Conservation (phyloP, 768 basidiomycete species). For the Phylloporus scabripes region DNA sequence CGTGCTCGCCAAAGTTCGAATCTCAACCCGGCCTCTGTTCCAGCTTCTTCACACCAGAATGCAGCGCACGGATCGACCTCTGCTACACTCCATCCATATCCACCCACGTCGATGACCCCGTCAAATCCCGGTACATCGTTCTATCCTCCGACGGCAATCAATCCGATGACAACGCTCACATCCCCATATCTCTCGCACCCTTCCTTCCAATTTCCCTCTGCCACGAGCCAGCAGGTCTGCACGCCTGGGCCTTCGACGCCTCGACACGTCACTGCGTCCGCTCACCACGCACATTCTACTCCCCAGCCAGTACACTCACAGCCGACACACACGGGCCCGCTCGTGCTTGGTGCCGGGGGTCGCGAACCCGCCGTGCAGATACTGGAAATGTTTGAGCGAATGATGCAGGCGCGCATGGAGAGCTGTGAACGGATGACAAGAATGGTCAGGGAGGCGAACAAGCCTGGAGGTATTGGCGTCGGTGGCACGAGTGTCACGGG, state of each 20-base stretch:
- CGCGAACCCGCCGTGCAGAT: slow-evolving; percentile 45
- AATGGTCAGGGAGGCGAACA: slow-evolving; percentile 40
- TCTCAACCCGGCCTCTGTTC: slow-evolving; percentile 26
- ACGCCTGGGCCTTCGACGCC: slow-evolving; percentile 9
- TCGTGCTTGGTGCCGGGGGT: slow-evolving; percentile 28
- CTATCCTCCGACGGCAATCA: slow-evolving; percentile 27
- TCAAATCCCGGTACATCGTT: slow-evolving; percentile 18
- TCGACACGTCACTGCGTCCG: slow-evolving; percentile 10
- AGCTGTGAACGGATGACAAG: slow-evolving; percentile 64
- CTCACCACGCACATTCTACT: slow-evolving; percentile 5
- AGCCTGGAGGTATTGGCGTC: slow-evolving; percentile 13
- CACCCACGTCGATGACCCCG: slow-evolving; percentile 11
- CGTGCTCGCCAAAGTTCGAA: slow-evolving; percentile 29
- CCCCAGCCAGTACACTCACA: slow-evolving; percentile 12
- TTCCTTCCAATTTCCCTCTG: slow-evolving; percentile 22
- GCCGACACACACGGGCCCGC: slow-evolving; percentile 15
- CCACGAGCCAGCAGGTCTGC: slow-evolving; percentile 9
- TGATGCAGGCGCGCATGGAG: slow-evolving; percentile 72
- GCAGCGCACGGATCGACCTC: slow-evolving; percentile 8
- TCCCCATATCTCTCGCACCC: slow-evolving; percentile 30
- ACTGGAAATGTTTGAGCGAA: slow-evolving; percentile 62
- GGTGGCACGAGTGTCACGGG: slow-evolving; percentile 6
- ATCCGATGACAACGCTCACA: slow-evolving; percentile 29
- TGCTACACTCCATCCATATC: slow-evolving; percentile 13
- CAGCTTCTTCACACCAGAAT: slow-evolving; percentile 19